These are phyloP conservation scores for Pseudocercospora fuligena DNA, from an alignment of 2,329 filamentous ascomycete species.

Conservation along the genomic window DNA sequence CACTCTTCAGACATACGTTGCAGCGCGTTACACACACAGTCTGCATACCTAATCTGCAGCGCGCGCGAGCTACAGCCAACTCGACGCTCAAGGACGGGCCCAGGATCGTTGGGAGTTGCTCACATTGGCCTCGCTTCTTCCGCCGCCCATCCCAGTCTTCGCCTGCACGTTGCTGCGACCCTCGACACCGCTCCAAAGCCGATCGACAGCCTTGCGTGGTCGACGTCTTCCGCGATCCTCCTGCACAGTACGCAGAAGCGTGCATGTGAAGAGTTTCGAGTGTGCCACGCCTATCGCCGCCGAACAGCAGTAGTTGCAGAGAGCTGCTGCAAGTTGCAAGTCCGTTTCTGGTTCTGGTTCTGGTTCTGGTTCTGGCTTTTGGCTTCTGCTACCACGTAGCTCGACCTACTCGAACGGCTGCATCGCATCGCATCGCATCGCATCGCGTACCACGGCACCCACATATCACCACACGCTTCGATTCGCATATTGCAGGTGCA, in stretches of 20 bases:
- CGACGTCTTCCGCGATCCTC: neutral
- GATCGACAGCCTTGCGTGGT: constrained; percentile 11
- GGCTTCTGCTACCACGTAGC: neutral
- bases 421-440: constrained; percentile 4
- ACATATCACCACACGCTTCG: neutral
- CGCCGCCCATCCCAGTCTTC: constrained; percentile 7
- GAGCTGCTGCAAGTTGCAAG: neutral
- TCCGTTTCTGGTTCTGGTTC: neutral
- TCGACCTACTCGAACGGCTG: neutral
- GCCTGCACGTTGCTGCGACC: neutral
- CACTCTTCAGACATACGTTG: neutral
- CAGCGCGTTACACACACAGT: neutral
- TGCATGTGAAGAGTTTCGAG: constrained; percentile 8
- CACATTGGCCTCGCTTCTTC: constrained; percentile 7
- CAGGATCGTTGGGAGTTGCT: neutral
- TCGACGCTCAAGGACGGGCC: neutral
- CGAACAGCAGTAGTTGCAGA: neutral
- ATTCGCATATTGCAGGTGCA: constrained; percentile 12
- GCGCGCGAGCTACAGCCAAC: neutral
- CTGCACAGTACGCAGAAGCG: neutral
- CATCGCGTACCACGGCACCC: neutral
- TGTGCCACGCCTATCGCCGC: neutral
- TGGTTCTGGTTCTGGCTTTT: neutral
- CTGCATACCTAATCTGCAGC: neutral
- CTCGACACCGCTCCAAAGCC: constrained; percentile 8